Conservation (phyloP, 495 filamentous ascomycete genomes). For the Niebla homalea region DNA sequence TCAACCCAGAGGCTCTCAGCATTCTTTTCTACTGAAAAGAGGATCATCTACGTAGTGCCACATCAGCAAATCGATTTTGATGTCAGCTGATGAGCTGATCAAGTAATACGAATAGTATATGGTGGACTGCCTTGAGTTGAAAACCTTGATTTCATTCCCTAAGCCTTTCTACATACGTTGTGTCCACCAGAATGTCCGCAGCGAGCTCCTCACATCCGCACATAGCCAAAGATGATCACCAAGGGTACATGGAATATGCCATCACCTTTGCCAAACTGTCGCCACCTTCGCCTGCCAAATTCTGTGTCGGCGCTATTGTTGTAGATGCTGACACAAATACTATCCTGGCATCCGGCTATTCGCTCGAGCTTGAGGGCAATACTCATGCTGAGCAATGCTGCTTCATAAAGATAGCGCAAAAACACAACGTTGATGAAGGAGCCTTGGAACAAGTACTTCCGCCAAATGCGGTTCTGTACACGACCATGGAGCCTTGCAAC, state of each 20-base stretch:
- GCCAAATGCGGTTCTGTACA: slow-evolving; percentile 24
- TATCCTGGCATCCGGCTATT: slow-evolving; percentile 21
- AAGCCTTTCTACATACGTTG: no score
- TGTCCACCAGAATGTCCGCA: background rate
- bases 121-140: no score
- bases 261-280: slow-evolving; percentile 19
- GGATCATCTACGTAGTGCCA: no score
- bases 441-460: slow-evolving; percentile 27
- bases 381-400: slow-evolving; percentile 28
- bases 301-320: slow-evolving; percentile 24
- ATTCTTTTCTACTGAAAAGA: no score
- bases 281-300: slow-evolving; percentile 21
- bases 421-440: slow-evolving; percentile 26
- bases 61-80: no score
- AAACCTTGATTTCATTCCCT: no score
- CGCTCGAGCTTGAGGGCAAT: slow-evolving; percentile 17
- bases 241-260: slow-evolving; percentile 21
- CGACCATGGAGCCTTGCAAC: slow-evolving; percentile 27
- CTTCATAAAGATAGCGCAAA: slow-evolving; percentile 33
- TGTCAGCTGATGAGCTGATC: no score
- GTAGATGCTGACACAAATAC: slow-evolving; percentile 16
- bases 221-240: slow-evolving; percentile 19
- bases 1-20: no score
- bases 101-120: no score
- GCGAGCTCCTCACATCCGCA: background rate